These are phyloP conservation scores for Suhomyces coccinellae DNA, from an alignment of 1,139 yeast species.

Conservation along the genomic window DNA sequence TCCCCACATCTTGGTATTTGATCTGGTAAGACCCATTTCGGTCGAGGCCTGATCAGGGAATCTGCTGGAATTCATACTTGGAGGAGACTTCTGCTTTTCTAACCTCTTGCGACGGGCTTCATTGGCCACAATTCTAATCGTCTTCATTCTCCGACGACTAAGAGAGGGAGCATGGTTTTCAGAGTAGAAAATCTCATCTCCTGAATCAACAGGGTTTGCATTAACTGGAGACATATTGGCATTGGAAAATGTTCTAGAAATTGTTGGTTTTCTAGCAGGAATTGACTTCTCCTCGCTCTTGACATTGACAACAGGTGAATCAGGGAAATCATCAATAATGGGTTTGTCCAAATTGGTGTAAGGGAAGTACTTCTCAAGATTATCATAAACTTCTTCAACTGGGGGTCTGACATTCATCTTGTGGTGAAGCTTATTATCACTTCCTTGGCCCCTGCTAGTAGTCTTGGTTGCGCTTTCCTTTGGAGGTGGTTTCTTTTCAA, in stretches of 20 bases:
- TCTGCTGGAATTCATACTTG: conserved; percentile 75
- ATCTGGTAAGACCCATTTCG: conserved; percentile 51
- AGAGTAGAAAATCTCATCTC: conserved; percentile 38
- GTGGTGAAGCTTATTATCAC: conserved; percentile 1
- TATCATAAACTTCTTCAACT: conserved; percentile 88
- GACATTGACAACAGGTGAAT: conserved; percentile 43
- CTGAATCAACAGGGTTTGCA: conserved; percentile 24
- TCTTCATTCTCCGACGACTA: conserved; percentile 63
- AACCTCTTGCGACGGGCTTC: conserved; percentile 72
- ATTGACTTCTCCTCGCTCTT: neutral
- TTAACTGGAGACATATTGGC: conserved; percentile 46
- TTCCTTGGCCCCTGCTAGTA: neutral
- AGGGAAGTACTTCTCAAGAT: conserved; percentile 90
- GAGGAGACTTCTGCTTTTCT: conserved; percentile 38
- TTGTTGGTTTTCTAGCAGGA: conserved; percentile 34
- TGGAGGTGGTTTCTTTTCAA: conserved; percentile 9
- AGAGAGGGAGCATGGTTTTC: conserved; percentile 31
- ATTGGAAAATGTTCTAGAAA: conserved; percentile 49
- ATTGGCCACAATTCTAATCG: conserved; percentile 87
- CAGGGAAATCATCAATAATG: conserved; percentile 77
- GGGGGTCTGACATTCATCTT: conserved; percentile 77
- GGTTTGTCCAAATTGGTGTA: conserved; percentile 91
- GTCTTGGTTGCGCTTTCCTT: neutral
- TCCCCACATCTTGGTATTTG: conserved; percentile 98
- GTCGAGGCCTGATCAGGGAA: conserved; percentile 73